These are phyloP conservation scores for Plectosphaerella sp. DNA, from an alignment of 2,329 filamentous ascomycete genomes.

Conservation along the genomic window DNA sequence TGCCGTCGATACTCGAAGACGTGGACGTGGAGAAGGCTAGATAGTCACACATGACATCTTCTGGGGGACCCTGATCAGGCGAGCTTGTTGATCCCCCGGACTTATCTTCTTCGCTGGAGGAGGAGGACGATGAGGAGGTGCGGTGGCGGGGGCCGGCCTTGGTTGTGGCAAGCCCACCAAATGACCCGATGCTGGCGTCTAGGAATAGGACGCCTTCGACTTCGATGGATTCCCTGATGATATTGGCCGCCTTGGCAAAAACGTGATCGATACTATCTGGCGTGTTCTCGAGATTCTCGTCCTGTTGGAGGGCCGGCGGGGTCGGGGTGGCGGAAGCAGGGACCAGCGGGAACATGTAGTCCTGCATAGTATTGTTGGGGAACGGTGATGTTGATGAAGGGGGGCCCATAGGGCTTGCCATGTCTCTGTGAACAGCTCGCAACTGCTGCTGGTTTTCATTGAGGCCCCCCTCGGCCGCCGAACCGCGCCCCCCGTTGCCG, in stretches of 20 bases:
- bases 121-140: background rate
- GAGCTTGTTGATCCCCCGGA: background rate
- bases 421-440: too few species aligned
- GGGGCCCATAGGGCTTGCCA: too few species aligned
- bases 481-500: background rate
- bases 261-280: slow-evolving; percentile 13
- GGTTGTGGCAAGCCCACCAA: slow-evolving; percentile 17
- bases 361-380: too few species aligned
- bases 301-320: too few species aligned
- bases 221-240: slow-evolving; percentile 35
- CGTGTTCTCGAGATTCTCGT: too few species aligned
- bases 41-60: slow-evolving; percentile 20
- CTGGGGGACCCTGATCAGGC: background rate
- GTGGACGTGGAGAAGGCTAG: slow-evolving; percentile 32
- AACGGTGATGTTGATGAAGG: too few species aligned
- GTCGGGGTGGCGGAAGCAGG: too few species aligned
- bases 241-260: slow-evolving; percentile 37
- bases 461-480: slow-evolving; percentile 8
- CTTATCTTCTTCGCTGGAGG: background rate
- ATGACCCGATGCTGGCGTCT: slow-evolving; percentile 18
- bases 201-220: slow-evolving; percentile 15
- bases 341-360: too few species aligned
- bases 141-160: background rate
- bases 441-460: slow-evolving; percentile 11
- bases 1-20: slow-evolving; percentile 25